These are phyloP conservation scores for Penicillium sp. DNA, from an alignment of 2,329 filamentous ascomycete genomes.

Conservation along the genomic window DNA sequence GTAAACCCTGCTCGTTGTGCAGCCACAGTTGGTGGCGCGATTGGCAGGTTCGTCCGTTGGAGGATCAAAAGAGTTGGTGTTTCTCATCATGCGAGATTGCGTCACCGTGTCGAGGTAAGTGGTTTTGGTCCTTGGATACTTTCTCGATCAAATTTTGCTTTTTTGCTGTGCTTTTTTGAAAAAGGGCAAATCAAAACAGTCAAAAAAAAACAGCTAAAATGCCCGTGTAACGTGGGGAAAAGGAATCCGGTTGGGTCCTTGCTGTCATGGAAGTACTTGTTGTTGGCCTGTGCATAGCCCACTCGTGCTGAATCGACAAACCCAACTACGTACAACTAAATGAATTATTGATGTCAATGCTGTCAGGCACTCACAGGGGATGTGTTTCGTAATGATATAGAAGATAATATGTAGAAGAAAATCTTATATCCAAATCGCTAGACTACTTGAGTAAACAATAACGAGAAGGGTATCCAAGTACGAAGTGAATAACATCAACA, in stretches of 20 bases:
- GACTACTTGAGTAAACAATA: not conserved
- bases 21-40: slow-evolving; percentile 23
- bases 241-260: slow-evolving; percentile 18
- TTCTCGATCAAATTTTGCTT: not conserved
- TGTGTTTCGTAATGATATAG: not conserved
- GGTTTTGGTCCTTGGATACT: not conserved
- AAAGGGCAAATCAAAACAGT: not conserved
- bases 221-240: slow-evolving; percentile 24
- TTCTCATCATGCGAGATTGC: not conserved
- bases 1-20: slow-evolving; percentile 23
- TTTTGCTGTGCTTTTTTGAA: not conserved
- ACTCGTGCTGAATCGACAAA: not conserved
- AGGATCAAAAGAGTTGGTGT: slow-evolving; percentile 22
- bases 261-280: not conserved
- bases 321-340: not conserved
- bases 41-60: not conserved
- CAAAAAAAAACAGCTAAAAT: slow-evolving; percentile 7
- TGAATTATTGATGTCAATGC: not conserved
- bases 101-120: not conserved
- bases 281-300: slow-evolving; percentile 12
- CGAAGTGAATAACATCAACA: not conserved
- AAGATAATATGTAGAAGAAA: not conserved
- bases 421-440: not conserved
- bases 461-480: slow-evolving; percentile 20
- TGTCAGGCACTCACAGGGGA: not conserved